Conservation (phyloP, 148 eudicot genomes). For the Camellia japonica region DNA sequence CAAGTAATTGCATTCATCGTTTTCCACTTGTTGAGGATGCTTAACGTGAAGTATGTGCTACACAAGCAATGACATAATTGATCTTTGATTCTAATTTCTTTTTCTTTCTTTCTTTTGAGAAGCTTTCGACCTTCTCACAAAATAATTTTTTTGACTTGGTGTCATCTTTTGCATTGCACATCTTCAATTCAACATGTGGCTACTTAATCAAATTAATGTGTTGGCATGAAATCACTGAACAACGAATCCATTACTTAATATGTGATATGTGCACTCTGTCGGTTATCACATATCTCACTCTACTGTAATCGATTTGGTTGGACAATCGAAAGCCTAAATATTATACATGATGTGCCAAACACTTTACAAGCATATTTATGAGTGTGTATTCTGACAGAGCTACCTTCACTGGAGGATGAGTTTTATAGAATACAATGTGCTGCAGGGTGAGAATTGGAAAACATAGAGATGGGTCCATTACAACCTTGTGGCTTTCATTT, state of each 20-base stretch:
- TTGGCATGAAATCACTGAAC: background rate
- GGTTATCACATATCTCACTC: background rate
- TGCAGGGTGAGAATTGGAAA: slow-evolving; percentile 1
- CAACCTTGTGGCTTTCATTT: background rate
- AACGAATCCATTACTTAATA: background rate
- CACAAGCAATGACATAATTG: background rate
- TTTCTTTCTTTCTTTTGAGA: background rate
- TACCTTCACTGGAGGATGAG: background rate
- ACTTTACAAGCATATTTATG: background rate
- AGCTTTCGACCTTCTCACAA: background rate
- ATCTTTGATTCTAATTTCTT: background rate
- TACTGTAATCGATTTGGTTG: background rate
- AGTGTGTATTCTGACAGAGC: background rate
- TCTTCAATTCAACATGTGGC: background rate
- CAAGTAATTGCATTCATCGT: background rate
- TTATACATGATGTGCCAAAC: background rate
- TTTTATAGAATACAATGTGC: background rate
- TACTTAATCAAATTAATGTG: background rate
- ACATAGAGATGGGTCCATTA: background rate
- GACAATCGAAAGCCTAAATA: background rate
- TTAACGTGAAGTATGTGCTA: background rate
- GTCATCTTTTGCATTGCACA: background rate
- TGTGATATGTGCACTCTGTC: background rate
- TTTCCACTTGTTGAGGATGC: background rate
- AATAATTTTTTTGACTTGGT: background rate